phyloP scores from a whole-genome alignment of 768 basidiomycete species.

The Lyophyllum shimeji region DNA sequence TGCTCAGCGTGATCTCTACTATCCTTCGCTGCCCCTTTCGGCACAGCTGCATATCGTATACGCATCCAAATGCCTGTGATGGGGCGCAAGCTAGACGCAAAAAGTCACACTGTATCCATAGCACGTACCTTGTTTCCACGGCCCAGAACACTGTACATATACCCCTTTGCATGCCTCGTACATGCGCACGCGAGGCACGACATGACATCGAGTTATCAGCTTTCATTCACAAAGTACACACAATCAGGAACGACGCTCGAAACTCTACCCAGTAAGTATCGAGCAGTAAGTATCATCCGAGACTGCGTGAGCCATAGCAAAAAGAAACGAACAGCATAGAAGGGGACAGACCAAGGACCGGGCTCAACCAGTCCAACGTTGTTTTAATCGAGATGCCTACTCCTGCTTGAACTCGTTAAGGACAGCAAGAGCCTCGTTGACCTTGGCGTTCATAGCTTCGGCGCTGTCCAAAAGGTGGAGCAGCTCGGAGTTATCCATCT shows the following conservation, averaged over 20 bases:
- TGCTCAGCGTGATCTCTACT: conserved; percentile 67
- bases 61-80: conserved; percentile 37
- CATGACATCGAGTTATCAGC: conserved; percentile 56
- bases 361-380: conserved; percentile 14
- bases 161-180: background rate
- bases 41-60: conserved; percentile 60
- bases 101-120: conserved; percentile 4
- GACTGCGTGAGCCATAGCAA: conserved; percentile 22
- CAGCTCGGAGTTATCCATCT: conserved; percentile 97
- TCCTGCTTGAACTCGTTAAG: conserved; percentile 70
- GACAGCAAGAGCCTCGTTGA: conserved; percentile 87
- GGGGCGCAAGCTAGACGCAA: conserved; percentile 1
- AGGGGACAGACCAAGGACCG: conserved; percentile 33
- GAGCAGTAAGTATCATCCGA: conserved; percentile 30
- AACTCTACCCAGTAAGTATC: conserved; percentile 33
- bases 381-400: conserved; percentile 15
- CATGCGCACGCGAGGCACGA: background rate
- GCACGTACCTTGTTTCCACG: background rate
- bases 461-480: conserved; percentile 81
- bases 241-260: conserved; percentile 49
- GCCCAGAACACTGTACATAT: background rate
- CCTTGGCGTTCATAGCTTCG: conserved; percentile 86
- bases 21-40: conserved; percentile 50
- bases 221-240: conserved; percentile 55
- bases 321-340: conserved; percentile 33